Base-by-base conservation (phyloP, 495 filamentous ascomycete species). In the Sabuloglossum arenarium region DNA sequence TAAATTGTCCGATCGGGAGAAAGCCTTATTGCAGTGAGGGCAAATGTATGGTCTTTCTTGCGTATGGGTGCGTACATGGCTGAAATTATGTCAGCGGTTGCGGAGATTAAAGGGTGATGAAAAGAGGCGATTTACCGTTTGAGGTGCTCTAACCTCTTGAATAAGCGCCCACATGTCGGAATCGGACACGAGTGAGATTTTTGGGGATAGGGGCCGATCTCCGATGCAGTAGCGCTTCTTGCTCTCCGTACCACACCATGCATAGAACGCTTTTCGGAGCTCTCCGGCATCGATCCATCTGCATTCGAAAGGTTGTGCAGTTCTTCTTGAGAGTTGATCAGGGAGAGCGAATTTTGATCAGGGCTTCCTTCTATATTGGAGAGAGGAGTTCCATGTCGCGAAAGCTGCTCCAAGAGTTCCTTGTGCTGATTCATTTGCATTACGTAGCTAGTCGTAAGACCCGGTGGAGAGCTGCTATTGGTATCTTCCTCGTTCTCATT, bases 141-240 rank as follows among this genome's bases (percentile, higher is more conserved):
- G 63, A 98, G 79, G 75, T 98, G 91, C 70, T 98, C 91, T 74
- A 98, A 79, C 65, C 91, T 82, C 80, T 98, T 98, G 77, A 98
- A 98, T 60, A 95, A 77, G 66, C 93, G 82, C 45, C 93, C 91
- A 67, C 91, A 98, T 25, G 88, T 88, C 27, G 93, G 93, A 66
- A 98, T 98, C n/a, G 91, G 91, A 72, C 91, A 98, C 9, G 88
- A 94, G 67, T 98, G 91, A 10, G 87, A 90, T 67, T 98, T 98
- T 61, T 93, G 86, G 12, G 91, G 89, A 67, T 98, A 98, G 42
- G 91, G 91, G 34, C 88, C 88, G 54, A 94, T 74, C 67, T 97
- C 93, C 85, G 91, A 89, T 71, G 91, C 82, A 9, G 91, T 97
- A 59, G 93, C 91, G 62, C 89, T 96, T 59, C 91, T 79, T 57